These are phyloP conservation scores for Maudiozyma saulgeensis DNA, from an alignment of 805 yeast genomes.

Conservation along the genomic window DNA sequence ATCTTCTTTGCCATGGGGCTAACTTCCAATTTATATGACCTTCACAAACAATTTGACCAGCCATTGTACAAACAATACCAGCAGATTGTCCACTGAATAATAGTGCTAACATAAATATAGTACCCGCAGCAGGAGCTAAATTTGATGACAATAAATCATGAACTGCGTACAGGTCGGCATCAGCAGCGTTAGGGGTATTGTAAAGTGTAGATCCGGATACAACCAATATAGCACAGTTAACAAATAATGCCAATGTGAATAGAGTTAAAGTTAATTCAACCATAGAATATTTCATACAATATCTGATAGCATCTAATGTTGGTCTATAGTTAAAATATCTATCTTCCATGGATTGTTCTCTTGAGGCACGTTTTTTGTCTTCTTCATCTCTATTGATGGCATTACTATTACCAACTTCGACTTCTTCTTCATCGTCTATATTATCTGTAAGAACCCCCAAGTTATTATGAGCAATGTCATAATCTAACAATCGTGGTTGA, in stretches of 20 bases:
- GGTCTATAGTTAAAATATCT: constrained; percentile 52
- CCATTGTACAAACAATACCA: constrained; percentile 86
- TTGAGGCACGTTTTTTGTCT: constrained; percentile 6
- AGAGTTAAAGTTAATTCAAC: constrained; percentile 62
- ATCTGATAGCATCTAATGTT: constrained; percentile 57
- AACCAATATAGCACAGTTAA: constrained; percentile 73
- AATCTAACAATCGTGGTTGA: constrained; percentile 73
- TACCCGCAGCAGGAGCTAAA: constrained; percentile 71
- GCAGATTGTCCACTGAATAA: constrained; percentile 84
- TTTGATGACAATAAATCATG: constrained; percentile 50
- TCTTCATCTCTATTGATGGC: constrained; percentile 6
- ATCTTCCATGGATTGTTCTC: constrained; percentile 29
- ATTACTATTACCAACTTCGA: neutral
- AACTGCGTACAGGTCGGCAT: constrained; percentile 76
- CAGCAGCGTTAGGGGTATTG: constrained; percentile 57
- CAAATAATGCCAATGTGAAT: constrained; percentile 74
- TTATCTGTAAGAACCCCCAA: constrained; percentile 21
- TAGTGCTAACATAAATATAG: constrained; percentile 75
- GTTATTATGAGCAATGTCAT: constrained; percentile 50
- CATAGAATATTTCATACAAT: constrained; percentile 64
- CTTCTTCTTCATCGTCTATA: neutral
- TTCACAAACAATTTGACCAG: constrained; percentile 87
- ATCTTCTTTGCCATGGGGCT: constrained; percentile 70
- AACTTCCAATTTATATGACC: constrained; percentile 80
- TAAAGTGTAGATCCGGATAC: constrained; percentile 74